Percentiles rank a stretch among this genome's conserved stretches.
Evolutionary conservation across 2,329 filamentous ascomycete species (phyloP).

Genomic region (Mycosphaerella sp.): DNA sequence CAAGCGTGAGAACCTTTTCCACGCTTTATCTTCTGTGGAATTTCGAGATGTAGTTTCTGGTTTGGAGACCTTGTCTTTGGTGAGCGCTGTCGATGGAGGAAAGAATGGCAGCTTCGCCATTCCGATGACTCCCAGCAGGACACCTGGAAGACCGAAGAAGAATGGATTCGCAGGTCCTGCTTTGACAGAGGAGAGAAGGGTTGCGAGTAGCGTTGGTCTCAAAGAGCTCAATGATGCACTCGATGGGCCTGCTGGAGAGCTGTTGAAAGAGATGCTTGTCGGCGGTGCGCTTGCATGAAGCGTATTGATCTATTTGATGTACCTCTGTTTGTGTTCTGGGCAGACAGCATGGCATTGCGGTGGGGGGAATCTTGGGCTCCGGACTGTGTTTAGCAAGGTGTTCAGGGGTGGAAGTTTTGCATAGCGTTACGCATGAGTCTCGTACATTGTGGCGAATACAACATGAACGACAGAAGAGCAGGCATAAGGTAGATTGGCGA

Average conservation of each 20-base stretch:
- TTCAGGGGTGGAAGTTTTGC: neutral
- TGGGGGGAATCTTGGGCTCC: neutral
- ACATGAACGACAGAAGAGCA: slow-evolving; percentile 1
- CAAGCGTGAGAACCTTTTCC: slow-evolving; percentile 78
- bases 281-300: slow-evolving; percentile 22
- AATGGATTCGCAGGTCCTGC: slow-evolving; percentile 39
- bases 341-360: neutral
- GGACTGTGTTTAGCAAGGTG: neutral
- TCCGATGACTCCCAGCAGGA: slow-evolving; percentile 62
- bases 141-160: slow-evolving; percentile 42
- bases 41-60: slow-evolving; percentile 90
- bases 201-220: slow-evolving; percentile 33
- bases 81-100: slow-evolving; percentile 60
- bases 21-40: slow-evolving; percentile 83
- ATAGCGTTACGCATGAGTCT: neutral
- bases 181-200: slow-evolving; percentile 56
- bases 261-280: slow-evolving; percentile 35
- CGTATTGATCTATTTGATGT: neutral
- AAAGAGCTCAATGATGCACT: slow-evolving; percentile 33
- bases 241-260: slow-evolving; percentile 33
- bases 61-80: slow-evolving; percentile 77
- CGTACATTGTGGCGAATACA: neutral
- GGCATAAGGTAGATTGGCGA: neutral
- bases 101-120: slow-evolving; percentile 60
- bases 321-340: neutral